phyloP scores from a whole-genome alignment of 2,329 filamentous ascomycete species.

The Fusarium sp. region DNA sequence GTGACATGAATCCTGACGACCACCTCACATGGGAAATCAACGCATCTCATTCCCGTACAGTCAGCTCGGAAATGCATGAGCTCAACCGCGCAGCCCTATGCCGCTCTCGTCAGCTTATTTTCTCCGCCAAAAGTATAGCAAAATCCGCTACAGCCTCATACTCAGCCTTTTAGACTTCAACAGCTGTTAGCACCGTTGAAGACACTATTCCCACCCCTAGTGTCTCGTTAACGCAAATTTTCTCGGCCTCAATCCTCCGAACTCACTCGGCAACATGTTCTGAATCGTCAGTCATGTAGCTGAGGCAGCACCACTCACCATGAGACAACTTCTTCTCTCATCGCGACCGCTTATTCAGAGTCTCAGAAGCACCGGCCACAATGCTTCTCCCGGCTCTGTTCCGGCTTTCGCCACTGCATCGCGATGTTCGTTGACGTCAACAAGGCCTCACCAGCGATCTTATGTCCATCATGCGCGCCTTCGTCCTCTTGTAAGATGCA shows the following conservation, averaged over 20 bases:
- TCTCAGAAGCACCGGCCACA: constrained; percentile 2
- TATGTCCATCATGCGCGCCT: constrained; percentile 25
- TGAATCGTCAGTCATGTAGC: constrained; percentile 29
- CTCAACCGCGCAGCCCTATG: background rate
- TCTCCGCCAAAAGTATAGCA: background rate
- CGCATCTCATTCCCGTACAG: background rate
- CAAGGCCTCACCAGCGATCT: constrained; percentile 9
- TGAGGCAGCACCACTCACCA: constrained; percentile 16
- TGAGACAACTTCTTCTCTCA: constrained; percentile 32
- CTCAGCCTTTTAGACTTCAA: background rate
- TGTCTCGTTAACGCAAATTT: constrained; percentile 41
- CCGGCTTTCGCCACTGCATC: constrained; percentile 17
- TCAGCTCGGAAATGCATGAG: background rate
- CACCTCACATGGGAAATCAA: constrained; percentile 2
- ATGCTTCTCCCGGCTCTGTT: constrained; percentile 13
- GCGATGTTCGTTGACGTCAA: constrained; percentile 24
- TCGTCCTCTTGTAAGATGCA: constrained; percentile 12
- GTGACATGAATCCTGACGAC: constrained; percentile 26
- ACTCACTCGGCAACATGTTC: constrained; percentile 17
- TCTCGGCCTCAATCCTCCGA: constrained; percentile 15
- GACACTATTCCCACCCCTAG: constrained; percentile 25
- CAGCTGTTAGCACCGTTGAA: background rate
- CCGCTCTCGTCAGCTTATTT: background rate
- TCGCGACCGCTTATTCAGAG: constrained; percentile 11
- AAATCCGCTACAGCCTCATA: background rate